Evolutionary conservation across 306 rosid species (phyloP).

Genomic region (Malus asiatica): DNA sequence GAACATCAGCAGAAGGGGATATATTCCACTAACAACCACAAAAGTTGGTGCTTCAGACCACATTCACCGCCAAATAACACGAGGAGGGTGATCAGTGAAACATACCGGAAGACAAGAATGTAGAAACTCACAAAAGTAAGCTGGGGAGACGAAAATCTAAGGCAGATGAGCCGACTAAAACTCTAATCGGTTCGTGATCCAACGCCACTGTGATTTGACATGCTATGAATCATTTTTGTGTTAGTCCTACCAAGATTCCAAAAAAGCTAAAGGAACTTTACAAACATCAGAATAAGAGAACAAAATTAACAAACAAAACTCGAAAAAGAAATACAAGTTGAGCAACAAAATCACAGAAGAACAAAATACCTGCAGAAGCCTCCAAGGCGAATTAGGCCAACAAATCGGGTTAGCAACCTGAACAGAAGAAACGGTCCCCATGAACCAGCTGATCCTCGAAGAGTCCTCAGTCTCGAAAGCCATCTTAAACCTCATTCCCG

Average conservation of each 20-base stretch:
- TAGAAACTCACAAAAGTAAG: background rate
- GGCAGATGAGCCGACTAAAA: background rate
- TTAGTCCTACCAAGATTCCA: background rate
- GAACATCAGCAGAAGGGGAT: background rate
- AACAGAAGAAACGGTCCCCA: constrained; percentile 89
- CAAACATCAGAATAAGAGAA: background rate
- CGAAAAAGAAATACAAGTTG: background rate
- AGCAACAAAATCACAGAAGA: background rate
- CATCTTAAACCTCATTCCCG: constrained; percentile 98
- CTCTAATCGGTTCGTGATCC: too few species aligned
- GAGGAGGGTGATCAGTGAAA: background rate
- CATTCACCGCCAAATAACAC: background rate
- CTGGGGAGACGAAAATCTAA: background rate
- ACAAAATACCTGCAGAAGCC: constrained; percentile 77
- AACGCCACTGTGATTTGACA: background rate
- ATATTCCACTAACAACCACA: constrained; percentile 8
- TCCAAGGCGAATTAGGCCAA: constrained; percentile 98
- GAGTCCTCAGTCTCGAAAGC: constrained; percentile 98
- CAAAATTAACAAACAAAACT: background rate
- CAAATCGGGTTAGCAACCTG: constrained; percentile 74
- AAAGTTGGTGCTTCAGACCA: background rate
- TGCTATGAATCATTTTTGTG: background rate
- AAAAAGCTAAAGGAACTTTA: background rate
- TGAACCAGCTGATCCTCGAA: constrained; percentile 92
- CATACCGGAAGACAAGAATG: background rate